A percentile compares a stretch with the other conserved stretches of the same genome.
Evolutionary conservation across 805 yeast species (phyloP).

Genomic region (Priceomyces carsonii): DNA sequence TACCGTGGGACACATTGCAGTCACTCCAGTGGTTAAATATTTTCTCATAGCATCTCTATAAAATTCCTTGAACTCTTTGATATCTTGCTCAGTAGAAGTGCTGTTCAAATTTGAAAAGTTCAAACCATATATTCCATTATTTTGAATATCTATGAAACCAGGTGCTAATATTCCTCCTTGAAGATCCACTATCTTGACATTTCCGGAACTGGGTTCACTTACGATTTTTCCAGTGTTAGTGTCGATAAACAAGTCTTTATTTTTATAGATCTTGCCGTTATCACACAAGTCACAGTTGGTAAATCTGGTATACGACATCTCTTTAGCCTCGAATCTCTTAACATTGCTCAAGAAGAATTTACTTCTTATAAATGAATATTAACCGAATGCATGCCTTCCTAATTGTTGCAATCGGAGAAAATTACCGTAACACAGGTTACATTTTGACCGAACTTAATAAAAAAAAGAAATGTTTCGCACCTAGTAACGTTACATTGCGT

Average conservation of each 20-base stretch:
- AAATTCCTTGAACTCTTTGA: constrained; percentile 30
- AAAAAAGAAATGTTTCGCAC: too few species aligned
- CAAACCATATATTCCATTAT: constrained; percentile 58
- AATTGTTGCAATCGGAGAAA: too few species aligned
- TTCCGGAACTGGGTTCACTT: constrained; percentile 18
- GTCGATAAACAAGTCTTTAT: constrained; percentile 47
- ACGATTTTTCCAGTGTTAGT: constrained; percentile 43
- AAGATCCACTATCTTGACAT: constrained; percentile 39
- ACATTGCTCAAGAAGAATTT: too few species aligned
- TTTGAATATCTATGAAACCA: constrained; percentile 58
- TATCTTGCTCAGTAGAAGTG: constrained; percentile 29
- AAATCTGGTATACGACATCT: constrained; percentile 26
- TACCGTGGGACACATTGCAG: constrained; percentile 57
- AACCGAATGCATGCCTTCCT: too few species aligned
- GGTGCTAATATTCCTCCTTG: constrained; percentile 52
- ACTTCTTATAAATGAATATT: too few species aligned
- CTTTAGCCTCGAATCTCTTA: too few species aligned
- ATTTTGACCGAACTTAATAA: too few species aligned
- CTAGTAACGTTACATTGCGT: too few species aligned
- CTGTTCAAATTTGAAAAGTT: constrained; percentile 46
- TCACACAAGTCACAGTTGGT: constrained; percentile 47
- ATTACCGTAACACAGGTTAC: too few species aligned
- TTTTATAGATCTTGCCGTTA: constrained; percentile 33
- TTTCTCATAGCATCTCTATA: constrained; percentile 47
- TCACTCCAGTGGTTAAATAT: constrained; percentile 52